Conservation (phyloP, 768 basidiomycete genomes). For the Lactifluus pinguis region DNA sequence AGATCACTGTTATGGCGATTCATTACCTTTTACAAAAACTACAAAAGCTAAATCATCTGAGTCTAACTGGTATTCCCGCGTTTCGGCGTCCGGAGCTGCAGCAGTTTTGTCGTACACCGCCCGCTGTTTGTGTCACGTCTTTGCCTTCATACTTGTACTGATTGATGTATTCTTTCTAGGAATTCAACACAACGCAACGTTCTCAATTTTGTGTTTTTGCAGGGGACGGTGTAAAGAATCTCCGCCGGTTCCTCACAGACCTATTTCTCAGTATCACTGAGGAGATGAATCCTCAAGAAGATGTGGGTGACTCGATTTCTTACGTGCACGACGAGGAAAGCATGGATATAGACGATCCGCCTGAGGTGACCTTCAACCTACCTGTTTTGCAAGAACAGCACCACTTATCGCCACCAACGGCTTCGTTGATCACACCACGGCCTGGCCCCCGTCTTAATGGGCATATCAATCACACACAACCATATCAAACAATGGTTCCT, state of each 20-base stretch:
- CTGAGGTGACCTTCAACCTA: slow-evolving; percentile 23
- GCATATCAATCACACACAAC: slow-evolving; percentile 1
- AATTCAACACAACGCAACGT: slow-evolving; percentile 86
- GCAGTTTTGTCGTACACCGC: slow-evolving; percentile 81
- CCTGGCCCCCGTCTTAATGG: slow-evolving; percentile 9
- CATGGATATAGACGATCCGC: slow-evolving; percentile 24
- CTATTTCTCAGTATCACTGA: slow-evolving; percentile 70
- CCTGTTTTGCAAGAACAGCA: slow-evolving; percentile 4
- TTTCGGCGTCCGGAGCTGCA: slow-evolving; percentile 83
- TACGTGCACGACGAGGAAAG: slow-evolving; percentile 27
- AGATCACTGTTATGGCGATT: slow-evolving; percentile 85
- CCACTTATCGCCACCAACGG: background rate
- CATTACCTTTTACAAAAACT: slow-evolving; percentile 84
- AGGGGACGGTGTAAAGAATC: slow-evolving; percentile 76
- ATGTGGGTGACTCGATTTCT: slow-evolving; percentile 58
- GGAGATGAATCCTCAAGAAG: slow-evolving; percentile 37
- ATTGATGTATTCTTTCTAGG: slow-evolving; percentile 36
- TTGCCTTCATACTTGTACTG: background rate
- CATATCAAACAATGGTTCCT: background rate
- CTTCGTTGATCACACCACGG: background rate
- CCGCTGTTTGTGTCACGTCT: slow-evolving; percentile 47
- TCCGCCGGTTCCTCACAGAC: slow-evolving; percentile 72
- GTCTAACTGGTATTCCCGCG: slow-evolving; percentile 91
- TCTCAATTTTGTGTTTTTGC: slow-evolving; percentile 95
- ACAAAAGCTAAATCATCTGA: slow-evolving; percentile 88